Base-by-base conservation (phyloP, 768 basidiomycete species). In the Suillus brevipes region DNA sequence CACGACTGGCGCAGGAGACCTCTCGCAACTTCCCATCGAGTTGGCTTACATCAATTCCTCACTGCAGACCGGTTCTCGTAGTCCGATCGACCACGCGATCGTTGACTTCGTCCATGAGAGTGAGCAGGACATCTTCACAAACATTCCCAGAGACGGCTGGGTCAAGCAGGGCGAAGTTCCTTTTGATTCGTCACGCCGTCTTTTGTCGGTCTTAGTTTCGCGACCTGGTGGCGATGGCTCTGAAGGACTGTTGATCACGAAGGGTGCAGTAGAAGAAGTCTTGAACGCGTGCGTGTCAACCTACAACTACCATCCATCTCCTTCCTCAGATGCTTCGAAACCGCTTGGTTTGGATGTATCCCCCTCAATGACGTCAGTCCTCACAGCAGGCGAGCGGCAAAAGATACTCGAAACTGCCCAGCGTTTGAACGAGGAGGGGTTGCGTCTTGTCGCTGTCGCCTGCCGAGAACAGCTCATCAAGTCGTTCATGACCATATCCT, bases 151-250 rank as follows among this genome's bases (percentile, higher is more conserved):
- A 5, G 70, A 69, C 0, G 55, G 60, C 7, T 78, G 75, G 78
- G 63, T 47, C 62, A 78, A 78, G 66, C 64, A 77, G 1, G 73
- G 75, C 7, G 77, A 78, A 68, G 74, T 78, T 66, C 77, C 77
- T 28, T 78, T 78, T 45, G 78, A 77, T 62, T 78, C 78, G 14
- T 67, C 78, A 6, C 75, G 78, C 56, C 77, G 78, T 45, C 71
- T 77, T 65, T 77, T 77, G 38, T 78, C 77, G 23, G 40, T 77
- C 18, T 75, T 77, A 2, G 73, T 80, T 1, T 77, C 77, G 74
- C 61, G n/a, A 23, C 43, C 57, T 25, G 67, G 64, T 50, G 38
- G 28, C 9, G 42, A 36, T 25, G 62, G 65, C 23, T 68, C 45
- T 20, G 74, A 73, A 34, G 71, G 71, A 5, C 36, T 77, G 31